These are phyloP conservation scores for Geranium brycei DNA, from an alignment of 345 rosid species.

Conservation along the genomic window DNA sequence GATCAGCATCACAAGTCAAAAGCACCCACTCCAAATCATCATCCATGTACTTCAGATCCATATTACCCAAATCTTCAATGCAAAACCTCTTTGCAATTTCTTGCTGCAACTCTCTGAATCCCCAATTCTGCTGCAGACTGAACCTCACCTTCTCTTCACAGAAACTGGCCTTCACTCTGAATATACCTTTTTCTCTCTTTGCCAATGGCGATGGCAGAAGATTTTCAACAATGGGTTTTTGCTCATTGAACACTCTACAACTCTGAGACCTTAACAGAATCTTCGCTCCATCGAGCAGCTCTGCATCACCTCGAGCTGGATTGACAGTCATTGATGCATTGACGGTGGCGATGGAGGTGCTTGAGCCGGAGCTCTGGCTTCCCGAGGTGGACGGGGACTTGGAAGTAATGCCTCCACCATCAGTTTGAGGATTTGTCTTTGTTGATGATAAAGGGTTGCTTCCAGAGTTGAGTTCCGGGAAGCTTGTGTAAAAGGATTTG, in stretches of 20 bases:
- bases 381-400: conserved; percentile 56
- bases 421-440: conserved; percentile 24
- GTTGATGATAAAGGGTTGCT: conserved; percentile 23
- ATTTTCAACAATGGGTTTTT: not conserved
- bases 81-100: conserved; percentile 48
- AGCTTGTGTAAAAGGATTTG: conserved; percentile 66
- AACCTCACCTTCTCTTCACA: conserved; percentile 31
- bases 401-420: conserved; percentile 20
- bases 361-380: conserved; percentile 69
- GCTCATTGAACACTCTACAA: conserved; percentile 37
- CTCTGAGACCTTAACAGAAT: conserved; percentile 43
- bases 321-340: conserved; percentile 16
- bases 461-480: conserved; percentile 65
- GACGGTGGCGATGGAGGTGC: conserved; percentile 30
- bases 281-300: conserved; percentile 36
- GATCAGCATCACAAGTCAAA: conserved; percentile 60
- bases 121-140: conserved; percentile 41
- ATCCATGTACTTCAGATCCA: conserved; percentile 46
- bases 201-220: no score
- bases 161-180: conserved; percentile 42
- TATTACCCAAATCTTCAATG: conserved; percentile 24
- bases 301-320: conserved; percentile 38
- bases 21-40: conserved; percentile 66
- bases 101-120: conserved; percentile 36
- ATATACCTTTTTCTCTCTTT: conserved; percentile 9